Evolutionary conservation across 2,329 filamentous ascomycete genomes (phyloP), one percentile per base, ranked within the genome.

Genomic region (Paecilomyces niveus): DNA sequence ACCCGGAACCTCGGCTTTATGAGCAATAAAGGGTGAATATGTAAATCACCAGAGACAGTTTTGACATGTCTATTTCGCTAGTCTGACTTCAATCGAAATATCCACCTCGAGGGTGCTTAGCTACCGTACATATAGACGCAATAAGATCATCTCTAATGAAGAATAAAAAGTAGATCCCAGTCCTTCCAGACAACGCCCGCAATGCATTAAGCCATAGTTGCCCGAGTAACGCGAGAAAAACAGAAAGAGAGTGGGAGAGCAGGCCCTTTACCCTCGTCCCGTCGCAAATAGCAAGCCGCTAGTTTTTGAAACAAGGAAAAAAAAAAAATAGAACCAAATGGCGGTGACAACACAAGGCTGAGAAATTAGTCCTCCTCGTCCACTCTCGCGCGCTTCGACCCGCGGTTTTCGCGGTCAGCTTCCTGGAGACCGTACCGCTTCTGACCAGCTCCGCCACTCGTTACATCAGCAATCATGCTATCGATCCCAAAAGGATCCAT

Each of bases 401-500:
- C 71, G 22, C 73, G 70, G 51, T 71, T 67, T 4, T 69, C 70
- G 49, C 61, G 62, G 32, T 74, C 72, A 9, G 65, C 71, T 62
- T 76, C 74, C 65, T 77, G 74, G 21, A 77, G 76, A 22, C 75
- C 74, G 59, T 77, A 77, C 58, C 75, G 73, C 64, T 78, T 78
- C 67, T 75, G 72, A 53, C 76, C 68, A 64, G 81, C 58, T 83
- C 85, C 67, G 57, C 79, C 74, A 79, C 85, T 68, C 82, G 80
- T 80, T 26, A 82, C 92, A 73, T 97, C 92, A 35, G 85, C 88
- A 72, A 99, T 85, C 79, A 99, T 96, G 68, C 90, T 89, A 71
- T 96, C 92, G 65, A 97, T 94, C 54, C 95, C 92, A 74, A 97
- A 97, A 0, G 92, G 92, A 75, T 97, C 93, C 18, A 83, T 81